Base-by-base conservation (phyloP, 257 asterid species). In the Petrea volubilis region DNA sequence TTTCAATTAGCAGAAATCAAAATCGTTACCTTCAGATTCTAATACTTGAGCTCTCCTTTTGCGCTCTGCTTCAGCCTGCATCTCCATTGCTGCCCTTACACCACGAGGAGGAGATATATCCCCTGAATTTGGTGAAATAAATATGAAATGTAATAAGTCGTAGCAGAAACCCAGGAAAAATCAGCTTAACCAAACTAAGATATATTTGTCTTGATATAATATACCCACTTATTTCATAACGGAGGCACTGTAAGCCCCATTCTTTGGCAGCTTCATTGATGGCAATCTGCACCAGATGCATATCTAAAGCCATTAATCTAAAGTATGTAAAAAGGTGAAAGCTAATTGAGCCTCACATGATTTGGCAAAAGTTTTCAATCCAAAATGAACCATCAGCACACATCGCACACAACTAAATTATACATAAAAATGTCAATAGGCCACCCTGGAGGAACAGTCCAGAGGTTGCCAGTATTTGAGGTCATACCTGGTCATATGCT, bases 21-120 rank as follows among this genome's bases (percentile, higher is more conserved):
- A 55, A 7, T 20, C 12, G 20, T 53, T 61, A 85, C 96, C 96
- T 87, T 90, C 95, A 52, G 95, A 86, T 76, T 84, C 91, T 71
- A 90, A 67, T 72, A 90, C 74, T 76, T 84, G 95, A 47, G 96
- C 96, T 73, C 96, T 81, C 81, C 74, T 85, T 77, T 78, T 90
- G 14, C 96, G 95, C 73, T 90, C 96, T 43, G 95, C 95, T 78
- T 90, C 96, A 13, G 91, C 96, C 74, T 90, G 96, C 90, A 90
- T 85, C 78, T 87, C 95, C 95, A 90, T 90, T 25, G 91, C 95
- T 15, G 83, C 95, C 84, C 77, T 85, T 38, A 90, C 85, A n/a
- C 88, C 93, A 47, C 84, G 86, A 20, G 96, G 96, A 55, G 92
- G 96, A 80, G 84, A 82, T 76, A 90, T 90, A 79, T 87, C 90